Evolutionary conservation across 2,329 filamentous ascomycete species (phyloP), one percentile per base, ranked within the genome.

Genomic region (Podosphaera fusca): DNA sequence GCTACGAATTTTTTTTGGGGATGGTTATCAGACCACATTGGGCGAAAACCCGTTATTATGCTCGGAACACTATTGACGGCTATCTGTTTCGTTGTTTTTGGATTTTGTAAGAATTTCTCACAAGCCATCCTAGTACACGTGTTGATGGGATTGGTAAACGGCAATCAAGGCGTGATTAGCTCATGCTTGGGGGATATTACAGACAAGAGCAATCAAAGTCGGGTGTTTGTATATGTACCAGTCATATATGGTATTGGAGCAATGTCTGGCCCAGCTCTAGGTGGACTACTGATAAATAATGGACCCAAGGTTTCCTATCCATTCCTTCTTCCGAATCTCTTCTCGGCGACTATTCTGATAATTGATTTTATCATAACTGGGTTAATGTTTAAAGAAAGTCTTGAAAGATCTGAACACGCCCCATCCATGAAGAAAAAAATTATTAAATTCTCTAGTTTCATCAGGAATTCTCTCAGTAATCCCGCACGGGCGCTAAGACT

Each of bases 101-200:
- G 90, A 2, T 87, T 96, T 65, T 94, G 87, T 68, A 80, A 71
- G 60, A 82, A 76, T 1, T 79, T 95, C 59, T 87, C 82, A 79
- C 89, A 96, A 68, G 82, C 94, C 2, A 75, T 96, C 12, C 61
- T 87, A 14, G 86, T 95, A 0, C 92, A 98, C 67, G 79, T 84
- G 1, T 72, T 89, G 61, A 95, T 96, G 88, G 92, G 92, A 2
- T 68, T 94, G 56, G 79, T 95, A 55, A 98, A 96, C 68, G 92
- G 92, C 56, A 98, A 98, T 65, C 88, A 92, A 35, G 90, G 87
- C 3, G 82, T 95, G 10, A 88, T 98, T 12, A 90, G 87, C 6
- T 95, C 92, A 0, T 94, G 90, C 54, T 70, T 98, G 54, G 92
- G 92, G 46, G 92, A 98, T 69, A 84, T 98, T 56, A 98, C 92